phyloP scores from a whole-genome alignment of 768 basidiomycete species.

The Rhizopogon roseolus region DNA sequence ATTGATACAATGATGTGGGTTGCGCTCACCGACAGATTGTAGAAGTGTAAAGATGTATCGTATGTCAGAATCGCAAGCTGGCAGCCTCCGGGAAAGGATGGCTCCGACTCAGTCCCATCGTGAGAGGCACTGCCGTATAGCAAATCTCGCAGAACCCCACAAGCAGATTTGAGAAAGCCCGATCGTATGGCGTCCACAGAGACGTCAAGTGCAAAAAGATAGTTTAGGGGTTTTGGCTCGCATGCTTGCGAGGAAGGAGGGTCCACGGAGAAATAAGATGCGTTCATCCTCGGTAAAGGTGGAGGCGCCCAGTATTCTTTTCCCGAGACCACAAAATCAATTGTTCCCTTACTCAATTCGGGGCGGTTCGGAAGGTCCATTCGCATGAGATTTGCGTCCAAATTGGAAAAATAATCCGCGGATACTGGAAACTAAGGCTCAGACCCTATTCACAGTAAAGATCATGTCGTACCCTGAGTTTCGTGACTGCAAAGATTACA shows the following conservation, averaged over 20 bases:
- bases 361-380: conserved; percentile 78
- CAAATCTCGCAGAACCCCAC: conserved; percentile 52
- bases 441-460: not conserved
- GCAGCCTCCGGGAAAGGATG: conserved; percentile 50
- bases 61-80: conserved; percentile 80
- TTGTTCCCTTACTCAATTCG: conserved; percentile 86
- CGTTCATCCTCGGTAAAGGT: conserved; percentile 47
- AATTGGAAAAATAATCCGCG: conserved; percentile 77
- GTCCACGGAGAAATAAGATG: conserved; percentile 49
- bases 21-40: conserved; percentile 74
- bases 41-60: conserved; percentile 79
- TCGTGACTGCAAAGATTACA: conserved; percentile 88
- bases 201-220: conserved; percentile 87
- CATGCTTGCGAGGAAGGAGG: conserved; percentile 43
- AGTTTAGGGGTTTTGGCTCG: conserved; percentile 61
- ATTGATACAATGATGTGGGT: conserved; percentile 3
- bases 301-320: conserved; percentile 83
- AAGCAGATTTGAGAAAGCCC: conserved; percentile 67
- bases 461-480: conserved; percentile 60
- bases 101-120: conserved; percentile 37
- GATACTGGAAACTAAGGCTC: conserved; percentile 44
- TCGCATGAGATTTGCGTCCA: conserved; percentile 73
- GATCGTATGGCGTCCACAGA: conserved; percentile 60
- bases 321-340: conserved; percentile 78
- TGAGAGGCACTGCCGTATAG: conserved; percentile 53